Evolutionary conservation across 768 basidiomycete genomes (phyloP).

Genomic region (Cystobasidiopsis lactophilus): DNA sequence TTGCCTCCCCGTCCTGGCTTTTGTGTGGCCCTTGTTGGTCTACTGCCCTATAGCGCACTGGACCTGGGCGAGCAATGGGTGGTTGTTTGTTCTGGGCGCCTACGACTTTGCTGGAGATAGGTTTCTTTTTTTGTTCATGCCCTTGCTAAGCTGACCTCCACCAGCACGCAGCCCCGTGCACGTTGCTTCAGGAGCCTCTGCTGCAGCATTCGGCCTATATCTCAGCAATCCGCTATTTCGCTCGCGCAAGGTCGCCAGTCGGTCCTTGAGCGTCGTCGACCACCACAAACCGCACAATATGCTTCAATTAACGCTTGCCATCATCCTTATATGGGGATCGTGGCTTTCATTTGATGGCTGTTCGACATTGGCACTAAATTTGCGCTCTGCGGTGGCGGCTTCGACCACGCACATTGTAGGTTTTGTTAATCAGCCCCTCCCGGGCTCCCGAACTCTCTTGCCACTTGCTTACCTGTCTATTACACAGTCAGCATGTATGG

Average conservation of each 20-base stretch:
- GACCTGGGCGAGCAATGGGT: conserved; percentile 6
- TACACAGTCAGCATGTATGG: background rate
- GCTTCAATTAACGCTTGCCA: background rate
- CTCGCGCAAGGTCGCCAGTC: background rate
- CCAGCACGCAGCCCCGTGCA: conserved; percentile 1
- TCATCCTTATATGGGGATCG: background rate
- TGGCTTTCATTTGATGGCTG: conserved; percentile 1
- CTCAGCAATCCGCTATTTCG: background rate
- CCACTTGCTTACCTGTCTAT: no score
- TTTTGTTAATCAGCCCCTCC: background rate
- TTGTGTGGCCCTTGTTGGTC: conserved; percentile 5
- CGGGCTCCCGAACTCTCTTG: background rate
- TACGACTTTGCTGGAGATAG: conserved; percentile 1
- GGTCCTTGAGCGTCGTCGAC: background rate
- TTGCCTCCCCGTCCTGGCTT: background rate
- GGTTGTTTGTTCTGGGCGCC: conserved; percentile 3
- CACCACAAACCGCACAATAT: conserved; percentile 1
- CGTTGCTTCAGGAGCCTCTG: background rate
- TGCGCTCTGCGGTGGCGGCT: background rate
- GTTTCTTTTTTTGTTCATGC: background rate
- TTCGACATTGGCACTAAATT: background rate
- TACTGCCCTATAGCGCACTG: conserved; percentile 5
- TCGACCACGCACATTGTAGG: conserved; percentile 1
- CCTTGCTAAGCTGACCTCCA: background rate
- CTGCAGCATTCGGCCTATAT: background rate